phyloP scores from a whole-genome alignment of 2,329 filamentous ascomycete genomes.

The Massarina eburnea region DNA sequence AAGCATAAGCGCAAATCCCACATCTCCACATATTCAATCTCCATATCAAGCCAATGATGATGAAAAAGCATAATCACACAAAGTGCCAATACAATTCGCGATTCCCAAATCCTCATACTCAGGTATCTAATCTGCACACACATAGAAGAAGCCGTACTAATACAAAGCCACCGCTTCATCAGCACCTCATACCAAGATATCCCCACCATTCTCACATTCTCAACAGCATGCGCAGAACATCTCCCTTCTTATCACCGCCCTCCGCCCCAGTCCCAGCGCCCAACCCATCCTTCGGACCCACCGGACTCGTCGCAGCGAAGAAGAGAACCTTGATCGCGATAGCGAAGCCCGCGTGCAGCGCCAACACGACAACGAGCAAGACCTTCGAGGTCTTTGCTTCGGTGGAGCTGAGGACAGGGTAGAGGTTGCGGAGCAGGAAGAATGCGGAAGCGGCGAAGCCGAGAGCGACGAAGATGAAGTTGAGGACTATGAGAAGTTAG shows the following conservation, averaged over 20 bases:
- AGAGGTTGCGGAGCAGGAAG: conserved; percentile 46
- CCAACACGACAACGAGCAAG: conserved; percentile 79
- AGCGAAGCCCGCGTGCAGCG: conserved; percentile 83
- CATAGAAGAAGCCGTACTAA: no score
- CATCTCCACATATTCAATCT: no score
- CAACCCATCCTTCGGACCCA: conserved; percentile 29
- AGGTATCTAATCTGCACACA: no score
- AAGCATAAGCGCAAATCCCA: no score
- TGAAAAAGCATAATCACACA: no score
- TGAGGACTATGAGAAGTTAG: conserved; percentile 60
- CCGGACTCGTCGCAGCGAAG: conserved; percentile 67
- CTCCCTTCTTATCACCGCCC: conserved; percentile 22
- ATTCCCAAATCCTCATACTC: no score
- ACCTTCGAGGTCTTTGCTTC: conserved; percentile 90
- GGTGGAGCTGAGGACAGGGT: conserved; percentile 86
- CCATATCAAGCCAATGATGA: no score
- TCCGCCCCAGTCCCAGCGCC: conserved; percentile 20
- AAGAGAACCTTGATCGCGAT: conserved; percentile 96
- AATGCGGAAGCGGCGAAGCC: conserved; percentile 42
- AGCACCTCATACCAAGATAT: no score
- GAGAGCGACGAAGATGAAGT: conserved; percentile 89
- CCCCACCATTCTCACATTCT: no score
- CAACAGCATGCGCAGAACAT: conserved; percentile 25
- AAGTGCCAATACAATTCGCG: no score
- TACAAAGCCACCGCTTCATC: no score